Base-by-base conservation (phyloP, 192 early-diverging fungal species). In the Rhizoclosmatium globosum region DNA sequence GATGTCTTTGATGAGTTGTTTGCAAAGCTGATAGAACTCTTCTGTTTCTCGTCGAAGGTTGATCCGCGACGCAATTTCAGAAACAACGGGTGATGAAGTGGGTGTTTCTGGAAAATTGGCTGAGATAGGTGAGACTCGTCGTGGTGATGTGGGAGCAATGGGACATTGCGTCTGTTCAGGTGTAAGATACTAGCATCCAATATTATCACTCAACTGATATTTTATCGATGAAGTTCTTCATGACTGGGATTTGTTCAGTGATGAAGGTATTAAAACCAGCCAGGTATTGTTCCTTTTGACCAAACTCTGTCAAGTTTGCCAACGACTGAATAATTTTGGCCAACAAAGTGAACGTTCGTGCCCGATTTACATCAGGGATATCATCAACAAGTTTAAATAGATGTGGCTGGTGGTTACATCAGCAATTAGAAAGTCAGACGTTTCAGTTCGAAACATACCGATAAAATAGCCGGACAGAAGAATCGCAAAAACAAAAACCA, bases 311-410 rank as follows among this genome's bases (percentile, higher is more conserved):
- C 68, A 91, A 65, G 75, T 90, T 90, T 0, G 89, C 89, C n/a
- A 91, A 72, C 64, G 86, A 89, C 61, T 91, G 89, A 39, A 91
- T 42, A 59, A 88, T 90, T 78, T 91, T 91, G 19, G 85, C 85
- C 60, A 91, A 76, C 17, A 91, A 79, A 0, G 85, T 87, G 43
- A 91, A 78, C 1, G 83, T 91, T 56, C 89, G 68, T 21, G 85
- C 21, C 15, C 81, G 82, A 9, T 69, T 58, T 45, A 74, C 43
- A 64, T 89, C 87, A 11, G 87, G 85, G 59, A 84, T 71, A 41
- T 89, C 87, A 58, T 72, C 68, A 4, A 85, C 73, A 6, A 89
- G 23, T 31, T 78, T 77, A 65, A 89, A 89, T 1, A 89, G 58
- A 50, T 89, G 84, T 46, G 88, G 88, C 78, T 88, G 38, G 38